These are phyloP conservation scores for Fusarium fracticaudum DNA, from an alignment of 2,329 filamentous ascomycete genomes.

Conservation along the genomic window DNA sequence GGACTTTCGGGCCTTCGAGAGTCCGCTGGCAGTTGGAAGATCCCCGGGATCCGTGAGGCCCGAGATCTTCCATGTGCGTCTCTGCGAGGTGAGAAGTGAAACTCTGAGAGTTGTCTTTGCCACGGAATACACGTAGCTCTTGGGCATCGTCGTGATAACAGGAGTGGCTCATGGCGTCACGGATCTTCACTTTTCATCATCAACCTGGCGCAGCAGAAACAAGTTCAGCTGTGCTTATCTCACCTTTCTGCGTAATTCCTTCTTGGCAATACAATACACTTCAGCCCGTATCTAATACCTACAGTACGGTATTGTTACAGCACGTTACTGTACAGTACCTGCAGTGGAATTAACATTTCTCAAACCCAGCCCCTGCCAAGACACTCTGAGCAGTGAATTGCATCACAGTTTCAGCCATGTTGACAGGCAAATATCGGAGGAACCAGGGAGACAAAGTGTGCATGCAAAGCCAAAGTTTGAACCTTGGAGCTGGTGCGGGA, in stretches of 20 bases:
- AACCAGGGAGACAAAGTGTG: background rate
- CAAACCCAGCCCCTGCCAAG: constrained; percentile 39
- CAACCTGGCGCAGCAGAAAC: constrained; percentile 13
- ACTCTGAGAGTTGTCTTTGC: constrained; percentile 2
- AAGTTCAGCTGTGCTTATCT: constrained; percentile 12
- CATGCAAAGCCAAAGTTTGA: background rate
- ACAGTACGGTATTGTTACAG: background rate
- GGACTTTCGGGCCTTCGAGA: constrained; percentile 26
- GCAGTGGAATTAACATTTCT: constrained; percentile 14
- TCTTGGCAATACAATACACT: constrained; percentile 11
- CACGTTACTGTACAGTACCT: background rate
- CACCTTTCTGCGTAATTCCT: constrained; percentile 6
- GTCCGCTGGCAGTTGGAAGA: constrained; percentile 7
- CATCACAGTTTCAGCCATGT: constrained; percentile 35
- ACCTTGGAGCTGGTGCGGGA: background rate
- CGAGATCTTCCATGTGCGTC: constrained; percentile 2
- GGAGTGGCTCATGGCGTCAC: constrained; percentile 30
- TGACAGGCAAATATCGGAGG: constrained; percentile 1
- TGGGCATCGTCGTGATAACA: constrained; percentile 11
- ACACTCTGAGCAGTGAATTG: constrained; percentile 19
- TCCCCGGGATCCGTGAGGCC: constrained; percentile 1
- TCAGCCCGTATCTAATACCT: background rate
- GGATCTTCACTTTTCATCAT: constrained; percentile 32
- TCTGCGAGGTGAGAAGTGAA: background rate
- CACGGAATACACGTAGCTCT: constrained; percentile 17